Percentiles rank a stretch among this genome's conserved stretches.
Conservation (phyloP, 495 filamentous ascomycete genomes). For the Aspergillus sparsus region DNA sequence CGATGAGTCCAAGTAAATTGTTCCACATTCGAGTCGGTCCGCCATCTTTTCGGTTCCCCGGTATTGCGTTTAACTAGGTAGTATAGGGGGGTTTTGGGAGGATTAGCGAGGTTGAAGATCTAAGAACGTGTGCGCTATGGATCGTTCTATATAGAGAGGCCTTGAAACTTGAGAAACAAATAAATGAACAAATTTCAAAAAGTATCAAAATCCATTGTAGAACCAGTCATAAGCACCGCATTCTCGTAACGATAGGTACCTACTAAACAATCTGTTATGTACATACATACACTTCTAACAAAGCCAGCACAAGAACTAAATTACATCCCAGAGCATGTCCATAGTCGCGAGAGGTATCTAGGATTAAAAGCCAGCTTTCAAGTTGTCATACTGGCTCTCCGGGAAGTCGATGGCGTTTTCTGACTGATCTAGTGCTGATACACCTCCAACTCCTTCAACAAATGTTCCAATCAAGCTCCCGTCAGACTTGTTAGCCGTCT, state of each 20-base stretch:
- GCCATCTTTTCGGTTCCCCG: slow-evolving; percentile 25
- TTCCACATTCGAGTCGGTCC: slow-evolving; percentile 19
- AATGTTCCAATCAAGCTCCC: slow-evolving; percentile 64
- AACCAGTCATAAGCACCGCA: too few relatives aligned
- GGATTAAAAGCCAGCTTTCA: slow-evolving; percentile 51
- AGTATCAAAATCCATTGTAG: not conserved
- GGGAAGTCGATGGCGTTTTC: slow-evolving; percentile 72
- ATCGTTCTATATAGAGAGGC: slow-evolving; percentile 18
- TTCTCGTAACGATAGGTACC: too few relatives aligned
- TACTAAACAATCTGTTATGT: too few relatives aligned
- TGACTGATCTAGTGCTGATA: slow-evolving; percentile 54
- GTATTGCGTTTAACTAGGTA: slow-evolving; percentile 26
- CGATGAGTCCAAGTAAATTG: slow-evolving; percentile 72
- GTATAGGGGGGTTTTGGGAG: slow-evolving; percentile 20
- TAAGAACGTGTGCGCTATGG: slow-evolving; percentile 24
- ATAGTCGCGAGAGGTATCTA: too few relatives aligned
- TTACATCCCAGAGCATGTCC: too few relatives aligned
- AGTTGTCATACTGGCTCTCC: slow-evolving; percentile 77
- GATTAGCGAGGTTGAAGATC: slow-evolving; percentile 18
- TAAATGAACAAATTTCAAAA: slow-evolving; percentile 18
- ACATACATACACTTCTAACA: too few relatives aligned
- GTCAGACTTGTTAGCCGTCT: slow-evolving; percentile 41
- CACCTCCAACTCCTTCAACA: slow-evolving; percentile 54
- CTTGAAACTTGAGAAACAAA: slow-evolving; percentile 20
- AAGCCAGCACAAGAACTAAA: too few relatives aligned